A percentile compares a stretch with the other conserved stretches of the same genome.
phyloP scores from a whole-genome alignment of 1,284 basidiomycete species.

The Neonothopanus nambi region DNA sequence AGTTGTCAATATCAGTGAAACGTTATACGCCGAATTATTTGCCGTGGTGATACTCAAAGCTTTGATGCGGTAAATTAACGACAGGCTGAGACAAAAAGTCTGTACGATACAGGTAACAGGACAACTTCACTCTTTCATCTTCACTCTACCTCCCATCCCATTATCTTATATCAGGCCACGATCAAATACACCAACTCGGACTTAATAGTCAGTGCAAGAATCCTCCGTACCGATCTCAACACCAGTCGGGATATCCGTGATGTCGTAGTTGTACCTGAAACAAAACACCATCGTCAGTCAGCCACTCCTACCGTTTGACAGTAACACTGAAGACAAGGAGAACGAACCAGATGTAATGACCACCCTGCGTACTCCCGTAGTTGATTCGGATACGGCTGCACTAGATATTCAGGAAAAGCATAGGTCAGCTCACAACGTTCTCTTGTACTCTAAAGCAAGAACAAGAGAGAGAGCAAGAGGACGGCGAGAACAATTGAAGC shows the following conservation, averaged over 20 bases:
- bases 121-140: too few species aligned
- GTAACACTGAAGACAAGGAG: too few species aligned
- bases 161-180: background rate
- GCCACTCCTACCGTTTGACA: too few species aligned
- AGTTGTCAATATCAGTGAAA: too few species aligned
- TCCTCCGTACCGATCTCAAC: background rate
- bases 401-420: background rate
- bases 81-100: too few species aligned
- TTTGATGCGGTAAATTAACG: too few species aligned
- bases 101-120: too few species aligned
- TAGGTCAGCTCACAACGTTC: background rate
- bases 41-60: too few species aligned
- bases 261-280: background rate
- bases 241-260: background rate
- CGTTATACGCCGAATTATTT: too few species aligned
- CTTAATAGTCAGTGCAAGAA: background rate
- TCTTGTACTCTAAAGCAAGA: background rate
- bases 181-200: background rate
- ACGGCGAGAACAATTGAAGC: too few species aligned
- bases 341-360: constrained; percentile 9
- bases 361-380: constrained; percentile 6
- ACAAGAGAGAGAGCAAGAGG: background rate
- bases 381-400: constrained; percentile 10
- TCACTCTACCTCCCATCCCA: too few species aligned
- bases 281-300: background rate